phyloP scores from a whole-genome alignment of 1,139 yeast species.

The Suhomyces bolitotheri region DNA sequence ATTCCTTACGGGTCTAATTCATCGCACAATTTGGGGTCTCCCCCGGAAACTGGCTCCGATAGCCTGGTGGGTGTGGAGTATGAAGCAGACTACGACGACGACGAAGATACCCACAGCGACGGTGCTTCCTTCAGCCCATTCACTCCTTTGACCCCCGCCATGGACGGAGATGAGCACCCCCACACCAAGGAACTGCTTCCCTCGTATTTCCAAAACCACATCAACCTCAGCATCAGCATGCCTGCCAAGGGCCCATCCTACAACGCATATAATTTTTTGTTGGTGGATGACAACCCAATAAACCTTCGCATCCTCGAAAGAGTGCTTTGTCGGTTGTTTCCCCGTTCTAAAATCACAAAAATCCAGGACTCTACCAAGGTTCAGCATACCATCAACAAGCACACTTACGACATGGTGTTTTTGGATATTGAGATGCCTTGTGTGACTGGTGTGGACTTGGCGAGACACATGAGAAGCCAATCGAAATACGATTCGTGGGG shows the following conservation, averaged over 20 bases:
- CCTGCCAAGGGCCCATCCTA: conserved; percentile 21
- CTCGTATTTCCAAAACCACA: conserved; percentile 2
- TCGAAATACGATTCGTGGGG: conserved; percentile 24
- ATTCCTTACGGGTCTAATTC: conserved; percentile 4
- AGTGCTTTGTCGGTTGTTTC: conserved; percentile 37
- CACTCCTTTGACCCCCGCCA: conserved; percentile 17
- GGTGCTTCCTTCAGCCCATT: conserved; percentile 13
- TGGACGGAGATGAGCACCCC: conserved; percentile 5
- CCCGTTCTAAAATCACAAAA: conserved; percentile 30
- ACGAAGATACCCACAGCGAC: conserved; percentile 1
- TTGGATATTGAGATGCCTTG: conserved; percentile 51
- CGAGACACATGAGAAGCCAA: conserved; percentile 27
- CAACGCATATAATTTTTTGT: conserved; percentile 30
- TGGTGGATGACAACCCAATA: conserved; percentile 48
- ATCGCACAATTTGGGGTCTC: conserved; percentile 9
- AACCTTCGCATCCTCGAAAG: conserved; percentile 41
- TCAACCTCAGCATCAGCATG: conserved; percentile 4
- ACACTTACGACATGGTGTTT: conserved; percentile 37
- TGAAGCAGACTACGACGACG: conserved; percentile 10
- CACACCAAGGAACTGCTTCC: conserved; percentile 4
- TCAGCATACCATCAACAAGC: conserved; percentile 20
- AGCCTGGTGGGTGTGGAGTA: conserved; percentile 1
- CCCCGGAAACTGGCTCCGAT: conserved; percentile 11
- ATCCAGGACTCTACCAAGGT: conserved; percentile 37
- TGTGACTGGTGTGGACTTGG: conserved; percentile 44